Base-by-base conservation (phyloP, 441 rosid species). In the Viola pubescens region DNA sequence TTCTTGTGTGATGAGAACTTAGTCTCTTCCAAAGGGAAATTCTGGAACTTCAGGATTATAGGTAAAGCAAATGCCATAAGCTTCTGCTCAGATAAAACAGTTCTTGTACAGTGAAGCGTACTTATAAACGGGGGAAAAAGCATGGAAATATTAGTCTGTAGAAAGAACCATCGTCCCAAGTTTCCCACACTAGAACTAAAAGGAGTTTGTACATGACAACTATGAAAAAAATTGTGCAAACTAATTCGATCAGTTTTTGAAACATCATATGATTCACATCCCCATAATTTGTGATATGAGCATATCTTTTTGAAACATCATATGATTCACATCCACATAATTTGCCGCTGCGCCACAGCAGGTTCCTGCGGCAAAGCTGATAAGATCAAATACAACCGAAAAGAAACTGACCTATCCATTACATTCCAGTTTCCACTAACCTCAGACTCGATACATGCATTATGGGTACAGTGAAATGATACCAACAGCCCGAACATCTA, bases 21-120 rank as follows among this genome's bases (percentile, higher is more conserved):
- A 70, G 77, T 79, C 60, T 64, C 80, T 14, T 69, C 77, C 0
- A 71, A 67, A 3, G 84, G 85, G 16, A 76, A 79, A 61, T 68
- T 85, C 39, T 85, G 88, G 91, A 81, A 78, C 54, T 85, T 79
- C 44, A 73, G 72, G 69, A 81, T 85, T 66, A 48, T 52, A 10
- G 73, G 66, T 54, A 71, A 68, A 68, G 59, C 84, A 58, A 80
- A 81, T 76, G 68, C 84, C 55, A 71, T 82, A 54, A 74, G 72
- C 46, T 92, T 87, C 69, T 92, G 97, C 77, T 54, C 77, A n/a
- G 61, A 74, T 39, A 62, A 70, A 62, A 68, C 65, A 46, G 14
- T 42, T 66, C 68, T 49, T 6, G 50, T 72, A 59, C 63, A 64
- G 16, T 70, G 66, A 54, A 45, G 45, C 3, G 34, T 26, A 43